A percentile compares a stretch with the other conserved stretches of the same genome.
These are phyloP conservation scores for Thelonectria olida DNA, from an alignment of 2,329 filamentous ascomycete genomes.

Conservation along the genomic window DNA sequence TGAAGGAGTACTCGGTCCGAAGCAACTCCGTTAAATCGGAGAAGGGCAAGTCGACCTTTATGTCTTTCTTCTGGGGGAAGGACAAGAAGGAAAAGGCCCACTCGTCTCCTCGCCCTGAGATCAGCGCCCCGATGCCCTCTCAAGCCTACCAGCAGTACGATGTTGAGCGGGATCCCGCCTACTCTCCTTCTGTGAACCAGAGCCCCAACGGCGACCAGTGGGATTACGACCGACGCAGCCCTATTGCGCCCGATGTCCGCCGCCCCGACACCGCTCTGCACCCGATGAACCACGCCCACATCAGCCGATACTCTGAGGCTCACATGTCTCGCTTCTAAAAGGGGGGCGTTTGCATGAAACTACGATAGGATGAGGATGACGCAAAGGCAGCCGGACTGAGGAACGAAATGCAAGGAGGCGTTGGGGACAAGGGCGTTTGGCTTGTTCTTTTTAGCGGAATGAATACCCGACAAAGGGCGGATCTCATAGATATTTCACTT, in stretches of 20 bases:
- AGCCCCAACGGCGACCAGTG: slow-evolving; percentile 25
- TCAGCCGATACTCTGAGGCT: slow-evolving; percentile 60
- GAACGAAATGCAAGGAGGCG: slow-evolving; percentile 13
- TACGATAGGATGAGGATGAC: neutral
- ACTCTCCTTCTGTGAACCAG: slow-evolving; percentile 24
- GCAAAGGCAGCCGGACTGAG: neutral
- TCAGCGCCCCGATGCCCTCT: slow-evolving; percentile 45
- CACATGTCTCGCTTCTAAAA: slow-evolving; percentile 58
- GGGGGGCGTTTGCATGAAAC: neutral
- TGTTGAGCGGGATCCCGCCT: slow-evolving; percentile 46
- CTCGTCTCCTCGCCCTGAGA: slow-evolving; percentile 42
- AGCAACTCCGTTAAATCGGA: slow-evolving; percentile 53
- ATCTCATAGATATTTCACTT: slow-evolving; percentile 15
- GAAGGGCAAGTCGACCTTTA: slow-evolving; percentile 48
- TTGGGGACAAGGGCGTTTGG: slow-evolving; percentile 25
- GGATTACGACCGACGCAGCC: slow-evolving; percentile 53
- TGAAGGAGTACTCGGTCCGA: slow-evolving; percentile 49
- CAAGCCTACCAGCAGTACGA: slow-evolving; percentile 43
- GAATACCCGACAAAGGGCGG: slow-evolving; percentile 28
- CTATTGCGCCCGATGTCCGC: slow-evolving; percentile 63
- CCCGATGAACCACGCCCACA: slow-evolving; percentile 57
- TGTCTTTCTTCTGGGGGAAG: slow-evolving; percentile 47
- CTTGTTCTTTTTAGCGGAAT: slow-evolving; percentile 30
- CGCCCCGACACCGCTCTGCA: slow-evolving; percentile 68
- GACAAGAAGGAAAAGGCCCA: slow-evolving; percentile 34